phyloP scores from a whole-genome alignment of 2,329 filamentous ascomycete species.

The Exophiala viscosa region DNA sequence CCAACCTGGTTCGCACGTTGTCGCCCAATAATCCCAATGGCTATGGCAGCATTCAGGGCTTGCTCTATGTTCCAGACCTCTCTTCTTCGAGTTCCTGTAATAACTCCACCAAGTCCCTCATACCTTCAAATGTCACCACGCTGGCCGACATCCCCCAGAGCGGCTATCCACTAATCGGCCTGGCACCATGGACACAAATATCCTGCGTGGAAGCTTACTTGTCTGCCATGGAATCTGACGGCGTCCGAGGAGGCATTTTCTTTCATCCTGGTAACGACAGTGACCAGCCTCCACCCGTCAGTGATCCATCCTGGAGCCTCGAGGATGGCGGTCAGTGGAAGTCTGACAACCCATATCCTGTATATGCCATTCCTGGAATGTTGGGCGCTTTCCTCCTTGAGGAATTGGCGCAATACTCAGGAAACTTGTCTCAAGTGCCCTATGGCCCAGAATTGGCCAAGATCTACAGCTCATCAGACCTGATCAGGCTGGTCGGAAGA shows the following conservation, averaged over 20 bases:
- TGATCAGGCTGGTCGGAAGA: constrained; percentile 47
- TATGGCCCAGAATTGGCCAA: constrained; percentile 32
- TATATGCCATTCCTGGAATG: constrained; percentile 73
- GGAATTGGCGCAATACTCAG: constrained; percentile 72
- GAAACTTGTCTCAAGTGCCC: constrained; percentile 56
- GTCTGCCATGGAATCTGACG: constrained; percentile 56
- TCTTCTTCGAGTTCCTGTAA: constrained; percentile 56
- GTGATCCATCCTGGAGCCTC: constrained; percentile 66
- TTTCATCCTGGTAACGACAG: constrained; percentile 49
- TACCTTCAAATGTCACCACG: constrained; percentile 73
- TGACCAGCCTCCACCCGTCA: constrained; percentile 61
- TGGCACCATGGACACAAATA: constrained; percentile 79
- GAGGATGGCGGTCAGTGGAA: constrained; percentile 70
- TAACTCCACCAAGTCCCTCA: constrained; percentile 58
- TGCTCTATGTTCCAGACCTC: constrained; percentile 81
- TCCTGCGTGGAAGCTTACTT: constrained; percentile 74
- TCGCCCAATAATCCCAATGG: constrained; percentile 62
- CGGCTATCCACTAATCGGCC: constrained; percentile 71
- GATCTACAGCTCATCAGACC: constrained; percentile 40
- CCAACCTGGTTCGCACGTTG: constrained; percentile 68
- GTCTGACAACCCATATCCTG: constrained; percentile 65
- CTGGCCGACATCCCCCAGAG: constrained; percentile 60
- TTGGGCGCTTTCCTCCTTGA: constrained; percentile 66
- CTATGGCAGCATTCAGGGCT: constrained; percentile 65
- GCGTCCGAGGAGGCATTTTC: constrained; percentile 58